Base-by-base conservation (phyloP, 805 yeast species). In the Nakazawaea pomicola region DNA sequence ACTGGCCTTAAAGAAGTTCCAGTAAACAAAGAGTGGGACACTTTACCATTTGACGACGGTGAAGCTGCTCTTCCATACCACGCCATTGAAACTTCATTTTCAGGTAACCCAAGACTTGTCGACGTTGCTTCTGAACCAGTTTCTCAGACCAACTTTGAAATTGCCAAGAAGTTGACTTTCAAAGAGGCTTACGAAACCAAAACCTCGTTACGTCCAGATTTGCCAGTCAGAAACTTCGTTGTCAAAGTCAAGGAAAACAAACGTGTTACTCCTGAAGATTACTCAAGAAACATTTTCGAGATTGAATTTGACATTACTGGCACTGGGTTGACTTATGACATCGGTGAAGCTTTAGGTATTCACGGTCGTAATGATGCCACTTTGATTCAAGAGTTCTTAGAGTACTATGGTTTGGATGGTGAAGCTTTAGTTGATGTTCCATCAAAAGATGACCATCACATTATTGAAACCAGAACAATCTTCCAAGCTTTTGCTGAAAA, bases 261-360 rank as follows among this genome's bases (percentile, higher is more conserved):
- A 67, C 78, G 98, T 55, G 83, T 91, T 47, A 91, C 98, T 15
- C 97, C 98, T 5, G 56, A 54, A 28, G 90, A 86, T 54, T 91
- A 91, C 64, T 87, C 86, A 47, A 86, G 98, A 68, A 85, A 91
- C 65, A 90, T 91, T 54, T 91, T 91, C 87, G 96, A 91, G 58
- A 83, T 91, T 52, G 98, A 91, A 66, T 88, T 91, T 51, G 98
- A 91, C 59, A 76, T 82, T 57, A 64, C 89, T 34, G 95, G 95
- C 40, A 89, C 97, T 28, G 96, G 95, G 19, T 70, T 91, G 57
- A 86, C 78, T 37, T 91, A 91, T 60, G 93, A 82, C 49, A 88
- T 91, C 57, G 98, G 98, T 60, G 98, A 91, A 70, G 96, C 98
- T 16, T 76, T 91, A 46, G 98, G 98, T 56, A 77, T 91, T 46